These are phyloP conservation scores for Orychophragmus violaceus DNA, from an alignment of 345 rosid genomes.

Conservation along the genomic window DNA sequence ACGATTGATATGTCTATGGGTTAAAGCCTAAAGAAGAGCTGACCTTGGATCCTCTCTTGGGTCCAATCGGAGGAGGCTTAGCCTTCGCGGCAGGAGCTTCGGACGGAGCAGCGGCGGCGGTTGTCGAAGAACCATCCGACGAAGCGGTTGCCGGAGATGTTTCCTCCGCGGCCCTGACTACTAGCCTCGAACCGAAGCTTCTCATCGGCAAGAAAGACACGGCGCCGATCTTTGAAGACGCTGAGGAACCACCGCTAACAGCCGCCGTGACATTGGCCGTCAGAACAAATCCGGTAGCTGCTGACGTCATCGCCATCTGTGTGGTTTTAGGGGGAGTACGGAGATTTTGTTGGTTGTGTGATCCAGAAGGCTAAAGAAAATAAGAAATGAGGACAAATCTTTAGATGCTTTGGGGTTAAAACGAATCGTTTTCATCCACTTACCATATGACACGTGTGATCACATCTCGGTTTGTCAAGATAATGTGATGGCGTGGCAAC, in stretches of 20 bases:
- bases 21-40: not conserved
- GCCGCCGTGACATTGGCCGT: slow-evolving; percentile 35
- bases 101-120: slow-evolving; percentile 21
- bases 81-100: slow-evolving; percentile 45
- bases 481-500: slow-evolving; percentile 28
- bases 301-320: slow-evolving; percentile 65
- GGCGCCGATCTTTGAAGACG: slow-evolving; percentile 33
- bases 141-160: slow-evolving; percentile 35
- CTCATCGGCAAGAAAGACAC: slow-evolving; percentile 25
- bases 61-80: slow-evolving; percentile 75
- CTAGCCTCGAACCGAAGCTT: slow-evolving; percentile 42
- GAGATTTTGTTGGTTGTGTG: slow-evolving; percentile 4
- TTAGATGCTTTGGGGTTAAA: slow-evolving; percentile 24
- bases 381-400: slow-evolving; percentile 6
- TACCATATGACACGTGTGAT: slow-evolving; percentile 50
- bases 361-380: not conserved
- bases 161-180: slow-evolving; percentile 58
- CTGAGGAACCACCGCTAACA: slow-evolving; percentile 28
- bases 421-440: slow-evolving; percentile 50
- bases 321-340: not conserved
- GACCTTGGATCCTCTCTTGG: slow-evolving; percentile 94
- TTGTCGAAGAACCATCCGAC: slow-evolving; percentile 31
- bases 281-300: slow-evolving; percentile 56
- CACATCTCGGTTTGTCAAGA: slow-evolving; percentile 35
- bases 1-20: not conserved